phyloP scores from a whole-genome alignment of 2,329 filamentous ascomycete genomes.

The Teratosphaeria gauchensis region DNA sequence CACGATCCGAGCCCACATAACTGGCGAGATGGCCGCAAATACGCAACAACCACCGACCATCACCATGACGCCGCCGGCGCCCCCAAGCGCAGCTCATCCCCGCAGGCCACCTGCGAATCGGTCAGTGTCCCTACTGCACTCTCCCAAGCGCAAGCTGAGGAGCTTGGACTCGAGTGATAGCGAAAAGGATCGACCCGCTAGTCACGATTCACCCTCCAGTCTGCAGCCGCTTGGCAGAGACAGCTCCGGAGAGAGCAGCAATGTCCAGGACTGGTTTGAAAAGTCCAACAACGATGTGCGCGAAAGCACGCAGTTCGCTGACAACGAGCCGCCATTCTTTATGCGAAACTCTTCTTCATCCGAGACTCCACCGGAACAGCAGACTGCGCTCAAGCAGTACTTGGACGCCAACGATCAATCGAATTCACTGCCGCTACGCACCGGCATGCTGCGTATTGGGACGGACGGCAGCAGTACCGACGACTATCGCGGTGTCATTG shows the following conservation, averaged over 20 bases:
- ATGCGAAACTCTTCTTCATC: constrained; percentile 31
- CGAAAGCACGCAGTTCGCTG: constrained; percentile 28
- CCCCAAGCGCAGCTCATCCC: constrained; percentile 18
- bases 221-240: constrained; percentile 28
- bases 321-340: constrained; percentile 37
- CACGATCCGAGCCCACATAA: neutral
- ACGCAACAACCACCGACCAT: neutral
- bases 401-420: constrained; percentile 3
- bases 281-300: constrained; percentile 41
- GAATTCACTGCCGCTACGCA: constrained; percentile 13
- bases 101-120: constrained; percentile 35
- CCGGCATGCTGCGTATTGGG: constrained; percentile 33
- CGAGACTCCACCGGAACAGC: constrained; percentile 30
- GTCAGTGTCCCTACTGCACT: constrained; percentile 39
- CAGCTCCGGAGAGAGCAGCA: constrained; percentile 43
- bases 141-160: constrained; percentile 13
- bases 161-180: constrained; percentile 12
- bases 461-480: constrained; percentile 53
- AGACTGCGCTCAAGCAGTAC: constrained; percentile 8
- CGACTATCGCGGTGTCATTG: constrained; percentile 73
- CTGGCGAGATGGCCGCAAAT: neutral
- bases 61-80: neutral
- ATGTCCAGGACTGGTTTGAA: constrained; percentile 44
- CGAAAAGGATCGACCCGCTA: constrained; percentile 6
- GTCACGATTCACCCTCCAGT: constrained; percentile 29